These are phyloP conservation scores for Phallus indusiatus DNA, from an alignment of 768 basidiomycete genomes.

Conservation along the genomic window DNA sequence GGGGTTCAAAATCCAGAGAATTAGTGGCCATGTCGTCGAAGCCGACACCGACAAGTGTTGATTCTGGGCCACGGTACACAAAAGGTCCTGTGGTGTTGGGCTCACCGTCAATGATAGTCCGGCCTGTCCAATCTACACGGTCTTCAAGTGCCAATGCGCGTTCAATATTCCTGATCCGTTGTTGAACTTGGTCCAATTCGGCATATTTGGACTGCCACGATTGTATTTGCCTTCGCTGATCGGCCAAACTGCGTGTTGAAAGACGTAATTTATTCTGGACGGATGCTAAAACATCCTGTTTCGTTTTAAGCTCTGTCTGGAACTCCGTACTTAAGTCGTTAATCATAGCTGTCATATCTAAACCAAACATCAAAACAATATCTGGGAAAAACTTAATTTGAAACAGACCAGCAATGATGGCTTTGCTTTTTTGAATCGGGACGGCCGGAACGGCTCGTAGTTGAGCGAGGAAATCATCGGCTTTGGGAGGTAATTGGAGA, in stretches of 20 bases:
- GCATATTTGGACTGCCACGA: slow-evolving; percentile 61
- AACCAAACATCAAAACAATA: slow-evolving; percentile 3
- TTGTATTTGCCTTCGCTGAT: slow-evolving; percentile 80
- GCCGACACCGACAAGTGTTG: slow-evolving; percentile 56
- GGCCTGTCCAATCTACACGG: slow-evolving; percentile 82
- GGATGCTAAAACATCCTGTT: slow-evolving; percentile 80
- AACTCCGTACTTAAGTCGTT: slow-evolving; percentile 72
- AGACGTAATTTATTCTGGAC: slow-evolving; percentile 81
- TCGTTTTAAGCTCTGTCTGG: slow-evolving; percentile 70
- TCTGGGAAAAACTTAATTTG: not conserved
- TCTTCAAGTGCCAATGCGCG: slow-evolving; percentile 72
- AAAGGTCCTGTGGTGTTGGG: slow-evolving; percentile 42
- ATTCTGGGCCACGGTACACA: slow-evolving; percentile 55
- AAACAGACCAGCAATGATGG: slow-evolving; percentile 63
- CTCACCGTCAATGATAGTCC: slow-evolving; percentile 36
- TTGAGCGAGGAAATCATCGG: slow-evolving; percentile 72
- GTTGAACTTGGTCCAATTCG: slow-evolving; percentile 73
- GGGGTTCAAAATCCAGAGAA: slow-evolving; percentile 59
- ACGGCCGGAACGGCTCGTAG: slow-evolving; percentile 63
- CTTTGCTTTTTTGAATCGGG: slow-evolving; percentile 81
- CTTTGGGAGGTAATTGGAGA: slow-evolving; percentile 34
- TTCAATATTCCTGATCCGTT: slow-evolving; percentile 78
- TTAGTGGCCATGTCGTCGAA: slow-evolving; percentile 52
- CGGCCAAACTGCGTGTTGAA: slow-evolving; percentile 83
- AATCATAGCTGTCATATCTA: slow-evolving; percentile 83